Evolutionary conservation across 208 protist species (phyloP).

Genomic region (Leishmania braziliensis): DNA sequence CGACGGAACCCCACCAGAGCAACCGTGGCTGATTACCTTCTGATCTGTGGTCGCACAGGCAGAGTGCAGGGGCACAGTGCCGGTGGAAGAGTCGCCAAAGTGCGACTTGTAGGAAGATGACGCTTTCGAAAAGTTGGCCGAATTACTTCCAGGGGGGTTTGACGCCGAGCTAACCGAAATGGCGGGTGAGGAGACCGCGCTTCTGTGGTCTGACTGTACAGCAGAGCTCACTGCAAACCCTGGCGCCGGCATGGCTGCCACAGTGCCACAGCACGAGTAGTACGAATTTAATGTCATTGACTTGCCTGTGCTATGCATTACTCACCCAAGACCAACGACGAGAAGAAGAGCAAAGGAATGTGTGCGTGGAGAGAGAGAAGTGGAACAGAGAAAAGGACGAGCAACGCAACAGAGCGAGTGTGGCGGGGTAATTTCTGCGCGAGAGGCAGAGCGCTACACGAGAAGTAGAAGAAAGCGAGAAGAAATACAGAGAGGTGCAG

Average conservation of each 20-base stretch:
- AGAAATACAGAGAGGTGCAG: constrained; percentile 11
- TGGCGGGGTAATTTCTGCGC: neutral
- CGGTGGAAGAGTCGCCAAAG: constrained; percentile 26
- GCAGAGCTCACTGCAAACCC: neutral
- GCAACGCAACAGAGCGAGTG: constrained; percentile 4
- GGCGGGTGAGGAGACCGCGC: neutral
- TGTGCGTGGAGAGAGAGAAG: neutral
- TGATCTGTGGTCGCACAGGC: neutral
- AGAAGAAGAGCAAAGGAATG: neutral
- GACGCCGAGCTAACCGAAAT: neutral
- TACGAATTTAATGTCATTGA: neutral
- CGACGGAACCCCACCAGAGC: neutral
- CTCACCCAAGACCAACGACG: neutral
- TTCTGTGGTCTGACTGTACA: neutral
- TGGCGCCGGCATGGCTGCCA: neutral
- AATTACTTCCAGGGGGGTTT: neutral
- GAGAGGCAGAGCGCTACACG: neutral
- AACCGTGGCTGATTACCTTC: neutral
- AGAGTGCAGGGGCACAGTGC: constrained; percentile 6
- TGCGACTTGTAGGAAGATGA: constrained; percentile 28
- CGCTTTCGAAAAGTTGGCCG: constrained; percentile 14
- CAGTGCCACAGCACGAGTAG: neutral
- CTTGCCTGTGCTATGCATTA: neutral
- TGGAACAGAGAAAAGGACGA: neutral
- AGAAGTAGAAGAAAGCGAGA: constrained; percentile 6